Evolutionary conservation across 2,329 filamentous ascomycete species (phyloP).

Genomic region (Fusarium pseudonygamai): DNA sequence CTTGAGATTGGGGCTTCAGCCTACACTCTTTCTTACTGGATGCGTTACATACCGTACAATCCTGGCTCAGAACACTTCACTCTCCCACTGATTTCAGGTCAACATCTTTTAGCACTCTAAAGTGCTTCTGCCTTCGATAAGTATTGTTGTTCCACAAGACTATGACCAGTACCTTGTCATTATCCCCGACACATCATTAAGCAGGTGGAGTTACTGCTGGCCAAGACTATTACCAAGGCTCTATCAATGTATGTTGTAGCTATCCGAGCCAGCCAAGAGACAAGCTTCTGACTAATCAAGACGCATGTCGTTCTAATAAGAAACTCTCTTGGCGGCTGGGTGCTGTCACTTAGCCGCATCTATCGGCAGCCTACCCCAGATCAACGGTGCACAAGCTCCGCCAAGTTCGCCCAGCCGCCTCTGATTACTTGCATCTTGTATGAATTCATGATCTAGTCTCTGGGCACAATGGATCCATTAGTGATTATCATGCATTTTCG

Average conservation of each 20-base stretch:
- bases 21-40: neutral
- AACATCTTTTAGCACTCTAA: neutral
- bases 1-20: neutral
- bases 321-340: slow-evolving; percentile 1
- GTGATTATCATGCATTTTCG: slow-evolving; percentile 1
- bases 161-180: neutral
- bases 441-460: slow-evolving; percentile 10
- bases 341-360: slow-evolving; percentile 9
- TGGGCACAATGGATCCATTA: neutral
- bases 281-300: neutral
- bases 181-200: neutral
- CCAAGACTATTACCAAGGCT: slow-evolving; percentile 3
- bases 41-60: neutral
- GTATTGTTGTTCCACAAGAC: neutral
- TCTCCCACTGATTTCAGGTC: neutral
- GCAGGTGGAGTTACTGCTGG: neutral
- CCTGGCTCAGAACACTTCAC: neutral
- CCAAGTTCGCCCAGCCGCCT: slow-evolving; percentile 20
- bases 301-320: neutral
- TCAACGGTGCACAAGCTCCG: slow-evolving; percentile 20
- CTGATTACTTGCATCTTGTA: neutral
- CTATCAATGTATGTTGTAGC: neutral
- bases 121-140: no score
- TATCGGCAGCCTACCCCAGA: slow-evolving; percentile 17
- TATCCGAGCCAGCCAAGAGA: slow-evolving; percentile 9